Evolutionary conservation across 371 early-diverging fungal species (phyloP).

Genomic region (Ordospora colligata): DNA sequence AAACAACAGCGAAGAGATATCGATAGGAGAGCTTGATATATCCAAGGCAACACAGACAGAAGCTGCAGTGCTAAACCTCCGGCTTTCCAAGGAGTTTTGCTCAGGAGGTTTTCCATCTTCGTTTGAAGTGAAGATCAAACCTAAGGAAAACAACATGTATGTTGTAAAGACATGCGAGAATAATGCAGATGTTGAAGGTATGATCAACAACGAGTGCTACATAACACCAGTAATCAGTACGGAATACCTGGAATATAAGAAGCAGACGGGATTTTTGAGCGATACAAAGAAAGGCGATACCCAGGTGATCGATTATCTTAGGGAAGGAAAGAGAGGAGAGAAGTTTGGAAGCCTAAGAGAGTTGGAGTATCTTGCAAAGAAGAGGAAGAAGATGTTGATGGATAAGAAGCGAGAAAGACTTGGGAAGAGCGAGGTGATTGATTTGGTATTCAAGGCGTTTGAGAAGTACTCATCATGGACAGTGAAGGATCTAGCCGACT

Average conservation of each 20-base stretch:
- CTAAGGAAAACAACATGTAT: conserved; percentile 36
- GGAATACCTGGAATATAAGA: conserved; percentile 59
- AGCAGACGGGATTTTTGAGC: conserved; percentile 13
- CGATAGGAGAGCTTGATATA: conserved; percentile 38
- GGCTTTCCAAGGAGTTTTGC: background rate
- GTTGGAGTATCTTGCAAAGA: conserved; percentile 56
- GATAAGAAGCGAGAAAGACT: conserved; percentile 62
- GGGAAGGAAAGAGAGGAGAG: conserved; percentile 53
- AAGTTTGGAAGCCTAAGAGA: conserved; percentile 55
- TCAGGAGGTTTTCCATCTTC: conserved; percentile 24
- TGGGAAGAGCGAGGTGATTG: conserved; percentile 57
- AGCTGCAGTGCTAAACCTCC: background rate
- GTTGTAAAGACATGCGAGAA: background rate
- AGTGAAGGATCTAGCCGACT: conserved; percentile 61
- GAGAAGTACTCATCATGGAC: conserved; percentile 61
- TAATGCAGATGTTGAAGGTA: conserved; percentile 49
- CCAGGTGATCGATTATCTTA: conserved; percentile 54
- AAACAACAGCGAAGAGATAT: background rate
- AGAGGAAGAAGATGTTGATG: conserved; percentile 58
- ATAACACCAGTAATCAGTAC: conserved; percentile 55
- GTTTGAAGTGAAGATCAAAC: conserved; percentile 27
- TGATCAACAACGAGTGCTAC: conserved; percentile 48
- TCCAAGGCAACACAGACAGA: background rate
- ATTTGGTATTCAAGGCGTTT: conserved; percentile 62
- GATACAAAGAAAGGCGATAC: conserved; percentile 8